Percentiles rank a stretch among this genome's conserved stretches.
Evolutionary conservation across 192 early-diverging fungal species (phyloP).

Genomic region (Cetraspora pellucida): DNA sequence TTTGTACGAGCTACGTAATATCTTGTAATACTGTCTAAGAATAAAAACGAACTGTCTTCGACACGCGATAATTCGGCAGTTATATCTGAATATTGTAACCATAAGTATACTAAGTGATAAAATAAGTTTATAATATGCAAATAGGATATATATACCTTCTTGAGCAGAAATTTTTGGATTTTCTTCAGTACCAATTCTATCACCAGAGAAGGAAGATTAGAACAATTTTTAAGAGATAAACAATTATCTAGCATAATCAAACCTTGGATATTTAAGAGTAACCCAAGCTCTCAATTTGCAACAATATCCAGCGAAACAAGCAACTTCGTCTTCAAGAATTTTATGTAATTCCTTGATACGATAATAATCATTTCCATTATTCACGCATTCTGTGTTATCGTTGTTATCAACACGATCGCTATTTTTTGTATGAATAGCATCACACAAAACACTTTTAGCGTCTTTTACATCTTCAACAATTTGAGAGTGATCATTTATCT

Average conservation of each 20-base stretch:
- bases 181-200: neutral
- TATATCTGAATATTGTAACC: neutral
- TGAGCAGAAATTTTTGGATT: neutral
- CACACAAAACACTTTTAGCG: neutral
- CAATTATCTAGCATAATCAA: neutral
- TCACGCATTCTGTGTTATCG: neutral
- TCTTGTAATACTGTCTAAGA: neutral
- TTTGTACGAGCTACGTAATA: neutral
- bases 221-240: too few species aligned
- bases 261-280: neutral
- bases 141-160: neutral
- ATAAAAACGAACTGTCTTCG: neutral
- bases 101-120: neutral
- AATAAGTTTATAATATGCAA: too few species aligned
- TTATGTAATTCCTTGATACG: neutral
- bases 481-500: too few species aligned
- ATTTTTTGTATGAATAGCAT: neutral
- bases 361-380: neutral
- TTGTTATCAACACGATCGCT: neutral
- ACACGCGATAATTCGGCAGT: slow-evolving; percentile 5
- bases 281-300: neutral
- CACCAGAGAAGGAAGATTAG: too few species aligned
- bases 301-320: neutral
- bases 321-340: neutral
- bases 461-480: too few species aligned